Percentiles rank a stretch among this genome's conserved stretches.
These are phyloP conservation scores for Elaeagnus macrophylla DNA, from an alignment of 306 rosid genomes.

Conservation along the genomic window DNA sequence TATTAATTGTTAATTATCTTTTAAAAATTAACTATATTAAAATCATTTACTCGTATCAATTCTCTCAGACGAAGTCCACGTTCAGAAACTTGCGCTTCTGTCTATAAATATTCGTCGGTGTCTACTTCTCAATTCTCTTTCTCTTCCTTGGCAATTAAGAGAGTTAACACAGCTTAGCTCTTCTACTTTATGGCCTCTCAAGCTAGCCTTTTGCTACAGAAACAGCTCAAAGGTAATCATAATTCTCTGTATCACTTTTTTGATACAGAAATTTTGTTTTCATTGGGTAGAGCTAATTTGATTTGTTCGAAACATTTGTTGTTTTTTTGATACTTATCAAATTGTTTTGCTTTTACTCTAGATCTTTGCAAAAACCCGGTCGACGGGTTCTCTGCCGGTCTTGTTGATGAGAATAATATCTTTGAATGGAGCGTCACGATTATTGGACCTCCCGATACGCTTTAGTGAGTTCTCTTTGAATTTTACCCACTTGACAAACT, in stretches of 20 bases:
- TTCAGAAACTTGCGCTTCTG: conserved; percentile 13
- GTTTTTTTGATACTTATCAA: neutral
- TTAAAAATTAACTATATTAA: too few relatives aligned
- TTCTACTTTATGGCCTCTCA: conserved; percentile 56
- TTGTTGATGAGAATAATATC: conserved; percentile 77
- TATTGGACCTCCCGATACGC: conserved; percentile 99
- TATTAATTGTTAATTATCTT: too few relatives aligned
- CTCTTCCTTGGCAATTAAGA: conserved; percentile 20
- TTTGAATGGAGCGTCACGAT: conserved; percentile 98
- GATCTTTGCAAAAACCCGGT: conserved; percentile 97
- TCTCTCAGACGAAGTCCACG: too few relatives aligned
- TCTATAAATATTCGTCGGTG: conserved; percentile 26
- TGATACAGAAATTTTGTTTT: neutral
- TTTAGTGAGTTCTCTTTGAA: conserved; percentile 44
- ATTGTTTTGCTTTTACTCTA: conserved; percentile 17
- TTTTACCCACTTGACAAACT: neutral
- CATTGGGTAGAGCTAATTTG: conserved; percentile 20
- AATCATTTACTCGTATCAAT: too few relatives aligned
- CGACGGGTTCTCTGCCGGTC: conserved; percentile 95
- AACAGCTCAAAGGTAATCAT: conserved; percentile 75
- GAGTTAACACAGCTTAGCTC: conserved; percentile 16
- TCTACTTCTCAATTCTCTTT: conserved; percentile 16
- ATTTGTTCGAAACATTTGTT: conserved; percentile 17
- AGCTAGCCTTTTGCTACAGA: conserved; percentile 92
- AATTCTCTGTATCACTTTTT: neutral